Conservation (phyloP, 129 eudicot species). For the Tagetes patula region DNA sequence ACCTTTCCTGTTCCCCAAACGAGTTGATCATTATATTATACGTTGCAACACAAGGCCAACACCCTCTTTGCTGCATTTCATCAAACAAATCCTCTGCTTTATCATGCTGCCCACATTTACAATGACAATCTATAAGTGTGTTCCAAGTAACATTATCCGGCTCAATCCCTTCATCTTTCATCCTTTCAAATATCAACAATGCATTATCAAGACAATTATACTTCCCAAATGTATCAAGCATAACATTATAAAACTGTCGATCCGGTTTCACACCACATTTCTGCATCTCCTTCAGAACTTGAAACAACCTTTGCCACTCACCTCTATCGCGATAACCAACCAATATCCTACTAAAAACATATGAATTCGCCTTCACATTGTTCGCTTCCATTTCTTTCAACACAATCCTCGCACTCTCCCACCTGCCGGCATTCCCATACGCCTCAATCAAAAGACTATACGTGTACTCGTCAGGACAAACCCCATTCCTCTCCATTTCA, state of each 20-base stretch:
- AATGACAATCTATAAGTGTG: constrained; percentile 82
- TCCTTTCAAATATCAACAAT: constrained; percentile 65
- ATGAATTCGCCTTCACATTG: constrained; percentile 62
- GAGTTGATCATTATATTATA: constrained; percentile 90
- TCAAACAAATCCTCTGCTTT: constrained; percentile 75
- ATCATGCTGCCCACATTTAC: constrained; percentile 66
- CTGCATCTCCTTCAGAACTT: constrained; percentile 91
- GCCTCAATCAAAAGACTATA: constrained; percentile 88
- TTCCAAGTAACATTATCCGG: constrained; percentile 96
- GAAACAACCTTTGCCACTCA: constrained; percentile 93
- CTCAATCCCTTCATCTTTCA: constrained; percentile 78
- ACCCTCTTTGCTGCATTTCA: constrained; percentile 77
- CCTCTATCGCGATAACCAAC: constrained; percentile 84
- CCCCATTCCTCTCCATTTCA: constrained; percentile 85
- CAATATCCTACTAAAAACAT: constrained; percentile 71
- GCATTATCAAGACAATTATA: constrained; percentile 88
- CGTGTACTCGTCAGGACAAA: constrained; percentile 73
- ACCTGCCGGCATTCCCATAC: constrained; percentile 85
- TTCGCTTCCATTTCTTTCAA: constrained; percentile 91
- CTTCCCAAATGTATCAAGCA: constrained; percentile 96
- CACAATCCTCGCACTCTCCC: constrained; percentile 97
- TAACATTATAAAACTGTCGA: constrained; percentile 78
- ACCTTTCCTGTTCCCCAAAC: constrained; percentile 82
- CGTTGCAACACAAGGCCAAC: constrained; percentile 72
- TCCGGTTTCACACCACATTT: constrained; percentile 78